Evolutionary conservation across 441 rosid species (phyloP).

Genomic region (Eutrema salsugineum): DNA sequence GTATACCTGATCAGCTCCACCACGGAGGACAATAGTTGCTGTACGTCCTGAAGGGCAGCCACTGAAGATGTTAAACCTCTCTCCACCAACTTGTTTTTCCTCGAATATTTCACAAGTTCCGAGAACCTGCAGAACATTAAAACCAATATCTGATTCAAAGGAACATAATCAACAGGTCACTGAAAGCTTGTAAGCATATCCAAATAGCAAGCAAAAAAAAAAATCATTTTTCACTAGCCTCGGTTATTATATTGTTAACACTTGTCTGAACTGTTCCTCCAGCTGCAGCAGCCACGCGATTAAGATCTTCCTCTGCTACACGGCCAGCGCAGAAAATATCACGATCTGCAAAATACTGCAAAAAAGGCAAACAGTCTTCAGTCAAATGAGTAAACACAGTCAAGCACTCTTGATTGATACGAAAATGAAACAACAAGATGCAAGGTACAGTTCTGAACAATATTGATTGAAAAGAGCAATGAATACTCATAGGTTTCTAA

Average conservation of each 20-base stretch:
- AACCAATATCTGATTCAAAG: background rate
- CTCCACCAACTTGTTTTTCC: constrained; percentile 98
- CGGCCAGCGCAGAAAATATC: constrained; percentile 99
- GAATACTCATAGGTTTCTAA: background rate
- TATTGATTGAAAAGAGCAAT: background rate
- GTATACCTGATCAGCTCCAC: constrained; percentile 99
- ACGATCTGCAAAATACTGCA: constrained; percentile 97
- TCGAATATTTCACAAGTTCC: constrained; percentile 95
- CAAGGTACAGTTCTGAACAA: background rate
- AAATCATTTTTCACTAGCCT: constrained; percentile 39
- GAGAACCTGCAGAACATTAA: constrained; percentile 61
- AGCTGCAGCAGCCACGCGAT: constrained; percentile 91
- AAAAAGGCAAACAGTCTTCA: background rate
- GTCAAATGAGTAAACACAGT: background rate
- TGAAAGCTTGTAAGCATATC: constrained; percentile 13
- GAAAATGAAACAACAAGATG: constrained; percentile 5
- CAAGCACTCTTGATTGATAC: background rate
- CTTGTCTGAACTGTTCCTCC: constrained; percentile 98
- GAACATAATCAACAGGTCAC: constrained; percentile 15
- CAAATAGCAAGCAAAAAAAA: constrained; percentile 6
- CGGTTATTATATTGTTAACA: constrained; percentile 86
- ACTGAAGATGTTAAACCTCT: constrained; percentile 96
- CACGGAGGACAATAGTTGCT: constrained; percentile 99
- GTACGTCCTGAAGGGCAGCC: constrained; percentile 95
- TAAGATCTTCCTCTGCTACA: constrained; percentile 91